A percentile compares a stretch with the other conserved stretches of the same genome.
Conservation (phyloP, 805 yeast genomes). For the Yueomyces sp. region DNA sequence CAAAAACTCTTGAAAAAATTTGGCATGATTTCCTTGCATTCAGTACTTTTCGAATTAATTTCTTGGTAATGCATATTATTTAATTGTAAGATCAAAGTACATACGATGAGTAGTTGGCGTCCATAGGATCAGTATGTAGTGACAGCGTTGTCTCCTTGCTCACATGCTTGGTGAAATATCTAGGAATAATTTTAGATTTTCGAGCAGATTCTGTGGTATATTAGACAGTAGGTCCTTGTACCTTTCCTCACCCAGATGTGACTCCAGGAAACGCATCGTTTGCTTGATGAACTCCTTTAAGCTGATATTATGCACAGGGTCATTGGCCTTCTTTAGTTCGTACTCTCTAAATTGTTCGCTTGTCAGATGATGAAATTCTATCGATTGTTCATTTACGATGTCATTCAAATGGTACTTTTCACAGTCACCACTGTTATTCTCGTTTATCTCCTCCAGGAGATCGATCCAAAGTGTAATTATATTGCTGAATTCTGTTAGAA, state of each 20-base stretch:
- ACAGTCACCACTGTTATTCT: conserved; percentile 42
- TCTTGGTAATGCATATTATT: no score
- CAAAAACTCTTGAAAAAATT: no score
- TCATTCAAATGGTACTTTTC: conserved; percentile 36
- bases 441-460: conserved; percentile 66
- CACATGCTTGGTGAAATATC: conserved; percentile 2
- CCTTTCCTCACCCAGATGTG: conserved; percentile 12
- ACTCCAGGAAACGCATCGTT: conserved; percentile 16
- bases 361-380: conserved; percentile 16
- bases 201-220: conserved; percentile 13
- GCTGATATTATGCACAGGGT: conserved; percentile 42
- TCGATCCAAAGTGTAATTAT: conserved; percentile 33
- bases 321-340: conserved; percentile 25
- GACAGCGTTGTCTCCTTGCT: no score
- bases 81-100: no score
- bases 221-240: conserved; percentile 13
- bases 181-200: conserved; percentile 17
- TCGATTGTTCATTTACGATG: conserved; percentile 22
- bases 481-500: conserved; percentile 21
- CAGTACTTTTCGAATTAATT: no score
- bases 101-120: no score
- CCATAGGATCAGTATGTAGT: no score
- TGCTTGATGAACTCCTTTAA: conserved; percentile 32
- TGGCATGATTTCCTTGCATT: no score
- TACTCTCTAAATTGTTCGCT: conserved; percentile 34